Evolutionary conservation across 2,329 filamentous ascomycete species (phyloP).

Genomic region (Aureobasidium sp.): DNA sequence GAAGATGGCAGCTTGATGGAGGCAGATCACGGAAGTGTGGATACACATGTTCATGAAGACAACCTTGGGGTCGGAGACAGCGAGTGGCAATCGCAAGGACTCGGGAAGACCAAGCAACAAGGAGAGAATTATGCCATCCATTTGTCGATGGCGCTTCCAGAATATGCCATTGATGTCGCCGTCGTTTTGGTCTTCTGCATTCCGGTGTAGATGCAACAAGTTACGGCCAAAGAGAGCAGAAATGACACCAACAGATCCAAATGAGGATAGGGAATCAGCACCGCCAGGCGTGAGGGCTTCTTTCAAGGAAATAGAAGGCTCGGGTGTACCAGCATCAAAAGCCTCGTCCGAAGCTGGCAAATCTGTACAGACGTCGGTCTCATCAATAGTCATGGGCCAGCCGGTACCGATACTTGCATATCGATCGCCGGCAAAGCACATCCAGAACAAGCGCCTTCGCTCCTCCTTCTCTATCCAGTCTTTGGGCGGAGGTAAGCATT

Average conservation of each 20-base stretch:
- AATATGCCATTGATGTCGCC: conserved; percentile 86
- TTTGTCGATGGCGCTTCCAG: conserved; percentile 83
- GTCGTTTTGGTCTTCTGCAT: conserved; percentile 61
- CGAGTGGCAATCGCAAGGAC: conserved; percentile 68
- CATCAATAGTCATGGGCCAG: conserved; percentile 92
- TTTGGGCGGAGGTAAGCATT: conserved; percentile 73
- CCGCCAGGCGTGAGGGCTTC: conserved; percentile 64
- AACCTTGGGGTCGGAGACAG: conserved; percentile 70
- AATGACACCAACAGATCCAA: conserved; percentile 73
- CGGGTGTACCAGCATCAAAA: conserved; percentile 69
- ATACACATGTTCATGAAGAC: conserved; percentile 96
- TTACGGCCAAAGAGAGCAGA: conserved; percentile 89
- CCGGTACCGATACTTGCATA: conserved; percentile 95
- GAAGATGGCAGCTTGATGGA: conserved; percentile 98
- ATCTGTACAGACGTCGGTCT: conserved; percentile 80
- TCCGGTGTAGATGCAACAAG: conserved; percentile 77
- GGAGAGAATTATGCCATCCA: conserved; percentile 86
- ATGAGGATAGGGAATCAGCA: conserved; percentile 65
- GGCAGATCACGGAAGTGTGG: conserved; percentile 88
- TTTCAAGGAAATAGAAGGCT: conserved; percentile 60
- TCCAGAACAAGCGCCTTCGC: conserved; percentile 86
- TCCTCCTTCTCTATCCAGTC: conserved; percentile 96
- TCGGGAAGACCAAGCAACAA: conserved; percentile 76
- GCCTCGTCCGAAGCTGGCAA: conserved; percentile 78
- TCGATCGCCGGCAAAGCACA: conserved; percentile 81